Evolutionary conservation across 176 grass and related monocot genomes (phyloP).

Genomic region (Eleusine coracana): DNA sequence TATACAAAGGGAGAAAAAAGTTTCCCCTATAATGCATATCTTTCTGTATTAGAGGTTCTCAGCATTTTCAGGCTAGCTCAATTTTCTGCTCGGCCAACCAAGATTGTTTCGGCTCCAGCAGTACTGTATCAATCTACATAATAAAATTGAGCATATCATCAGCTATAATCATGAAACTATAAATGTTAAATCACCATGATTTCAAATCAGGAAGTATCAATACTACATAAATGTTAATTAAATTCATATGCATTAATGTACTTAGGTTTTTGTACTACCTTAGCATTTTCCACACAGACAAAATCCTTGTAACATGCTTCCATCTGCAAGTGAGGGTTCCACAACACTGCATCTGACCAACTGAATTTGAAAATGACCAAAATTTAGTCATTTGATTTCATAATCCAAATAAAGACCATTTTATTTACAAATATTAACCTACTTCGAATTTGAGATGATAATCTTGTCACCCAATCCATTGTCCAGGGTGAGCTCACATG

Average conservation of each 20-base stretch:
- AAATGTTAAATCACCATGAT: not conserved
- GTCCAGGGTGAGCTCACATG: constrained; percentile 66
- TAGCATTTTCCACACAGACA: constrained; percentile 97
- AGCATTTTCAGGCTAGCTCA: constrained; percentile 41
- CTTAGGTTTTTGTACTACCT: constrained; percentile 43
- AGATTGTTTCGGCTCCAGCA: constrained; percentile 65
- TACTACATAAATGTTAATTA: not conserved
- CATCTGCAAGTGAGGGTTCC: constrained; percentile 97
- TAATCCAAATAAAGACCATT: not conserved
- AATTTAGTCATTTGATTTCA: constrained; percentile 42
- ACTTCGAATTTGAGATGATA: constrained; percentile 76
- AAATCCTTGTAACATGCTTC: constrained; percentile 97
- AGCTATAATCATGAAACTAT: constrained; percentile 26
- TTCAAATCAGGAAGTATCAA: constrained; percentile 28
- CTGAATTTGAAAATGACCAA: constrained; percentile 50
- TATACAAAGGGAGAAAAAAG: not conserved
- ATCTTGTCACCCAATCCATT: constrained; percentile 95
- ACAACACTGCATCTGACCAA: constrained; percentile 94
- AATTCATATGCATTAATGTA: constrained; percentile 22
- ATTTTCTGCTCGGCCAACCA: constrained; percentile 80
- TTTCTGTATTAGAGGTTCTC: constrained; percentile 7
- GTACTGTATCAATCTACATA: constrained; percentile 65
- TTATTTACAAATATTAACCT: constrained; percentile 19
- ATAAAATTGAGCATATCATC: constrained; percentile 35
- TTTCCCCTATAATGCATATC: not conserved